Evolutionary conservation across 352 stramenopile genomes (phyloP).

Genomic region (Phytophthora crassamura): DNA sequence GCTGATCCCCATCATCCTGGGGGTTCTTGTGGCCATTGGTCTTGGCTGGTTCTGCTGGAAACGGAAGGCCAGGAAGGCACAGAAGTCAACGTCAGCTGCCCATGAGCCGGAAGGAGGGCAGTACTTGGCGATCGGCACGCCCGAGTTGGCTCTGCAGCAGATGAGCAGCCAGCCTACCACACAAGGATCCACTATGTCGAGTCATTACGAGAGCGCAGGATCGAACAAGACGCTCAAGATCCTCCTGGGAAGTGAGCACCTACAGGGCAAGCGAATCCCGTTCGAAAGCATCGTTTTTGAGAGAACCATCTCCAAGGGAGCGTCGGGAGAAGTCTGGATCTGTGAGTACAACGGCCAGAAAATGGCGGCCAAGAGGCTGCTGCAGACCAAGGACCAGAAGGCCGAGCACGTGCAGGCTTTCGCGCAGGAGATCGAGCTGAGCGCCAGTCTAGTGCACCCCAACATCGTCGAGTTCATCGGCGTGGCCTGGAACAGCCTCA

Average conservation of each 20-base stretch:
- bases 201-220: conserved; percentile 29
- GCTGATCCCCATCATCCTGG: conserved; percentile 30
- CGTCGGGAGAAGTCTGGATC: conserved; percentile 58
- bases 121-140: conserved; percentile 15
- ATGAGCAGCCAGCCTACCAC: conserved; percentile 19
- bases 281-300: conserved; percentile 36
- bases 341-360: conserved; percentile 26
- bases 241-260: conserved; percentile 10
- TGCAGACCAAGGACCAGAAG: conserved; percentile 25
- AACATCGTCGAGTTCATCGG: conserved; percentile 44
- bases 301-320: conserved; percentile 37
- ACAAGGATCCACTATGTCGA: conserved; percentile 14
- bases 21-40: background rate
- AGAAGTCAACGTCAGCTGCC: conserved; percentile 1
- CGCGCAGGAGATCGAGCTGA: conserved; percentile 43
- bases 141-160: conserved; percentile 4
- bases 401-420: conserved; percentile 41
- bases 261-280: conserved; percentile 26
- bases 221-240: conserved; percentile 15
- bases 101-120: conserved; percentile 7
- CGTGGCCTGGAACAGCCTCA: conserved; percentile 50
- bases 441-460: conserved; percentile 31
- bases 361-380: conserved; percentile 52
- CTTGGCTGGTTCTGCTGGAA: conserved; percentile 27
- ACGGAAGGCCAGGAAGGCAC: conserved; percentile 1